Evolutionary conservation across 306 rosid genomes (phyloP).

Genomic region (Lablab purpureus): DNA sequence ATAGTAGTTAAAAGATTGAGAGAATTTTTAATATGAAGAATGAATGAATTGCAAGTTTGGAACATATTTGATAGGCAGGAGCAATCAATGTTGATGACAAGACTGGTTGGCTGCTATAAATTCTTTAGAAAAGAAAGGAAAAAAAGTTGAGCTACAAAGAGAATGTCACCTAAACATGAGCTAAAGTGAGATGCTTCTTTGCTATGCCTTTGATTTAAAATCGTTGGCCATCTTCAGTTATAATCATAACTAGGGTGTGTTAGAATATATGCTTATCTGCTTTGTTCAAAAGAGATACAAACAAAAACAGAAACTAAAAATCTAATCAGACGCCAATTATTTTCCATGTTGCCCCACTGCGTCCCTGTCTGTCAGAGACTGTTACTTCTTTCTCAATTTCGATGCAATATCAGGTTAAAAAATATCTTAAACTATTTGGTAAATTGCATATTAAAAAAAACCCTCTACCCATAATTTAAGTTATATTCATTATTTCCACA

Average conservation of each 20-base stretch:
- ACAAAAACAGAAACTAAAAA: neutral
- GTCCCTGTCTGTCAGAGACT: neutral
- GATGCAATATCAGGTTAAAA: neutral
- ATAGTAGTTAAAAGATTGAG: neutral
- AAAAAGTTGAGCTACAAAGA: constrained; percentile 67
- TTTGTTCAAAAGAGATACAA: constrained; percentile 46
- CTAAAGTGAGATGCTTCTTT: constrained; percentile 66
- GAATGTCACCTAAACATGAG: constrained; percentile 74
- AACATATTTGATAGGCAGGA: constrained; percentile 40
- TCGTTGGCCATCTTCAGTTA: constrained; percentile 51
- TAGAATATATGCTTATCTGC: constrained; percentile 64
- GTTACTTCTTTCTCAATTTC: neutral
- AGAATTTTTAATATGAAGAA: constrained; percentile 33
- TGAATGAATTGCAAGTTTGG: constrained; percentile 35
- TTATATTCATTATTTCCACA: no score
- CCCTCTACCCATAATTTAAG: neutral
- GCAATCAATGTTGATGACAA: constrained; percentile 34
- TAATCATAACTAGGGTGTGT: constrained; percentile 53
- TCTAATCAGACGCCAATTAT: constrained; percentile 13
- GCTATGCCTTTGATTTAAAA: constrained; percentile 50
- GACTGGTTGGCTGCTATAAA: constrained; percentile 50
- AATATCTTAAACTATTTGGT: constrained; percentile 8
- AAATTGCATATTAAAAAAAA: neutral
- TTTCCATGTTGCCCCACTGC: constrained; percentile 13
- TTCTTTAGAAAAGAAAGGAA: constrained; percentile 48